Conservation (phyloP, 1,139 yeast species). For the Yamadazyma mexicana region DNA sequence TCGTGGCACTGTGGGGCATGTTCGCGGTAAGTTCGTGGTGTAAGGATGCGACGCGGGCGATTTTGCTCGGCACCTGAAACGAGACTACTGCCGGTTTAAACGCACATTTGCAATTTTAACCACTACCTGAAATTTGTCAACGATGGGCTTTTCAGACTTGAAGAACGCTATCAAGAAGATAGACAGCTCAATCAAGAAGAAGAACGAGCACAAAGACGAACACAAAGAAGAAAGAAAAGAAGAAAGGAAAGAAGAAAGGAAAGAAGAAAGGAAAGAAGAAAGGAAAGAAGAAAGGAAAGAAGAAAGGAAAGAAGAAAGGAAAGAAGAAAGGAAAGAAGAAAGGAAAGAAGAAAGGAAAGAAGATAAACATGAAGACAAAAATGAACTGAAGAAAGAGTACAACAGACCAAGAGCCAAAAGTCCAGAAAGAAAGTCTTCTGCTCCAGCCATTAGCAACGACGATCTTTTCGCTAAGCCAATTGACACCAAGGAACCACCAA, state of each 20-base stretch:
- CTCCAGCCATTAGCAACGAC: slow-evolving; percentile 6
- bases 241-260: too few species aligned
- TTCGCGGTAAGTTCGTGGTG: too few species aligned
- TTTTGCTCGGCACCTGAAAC: too few species aligned
- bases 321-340: not conserved
- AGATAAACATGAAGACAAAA: slow-evolving; percentile 1
- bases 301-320: slow-evolving; percentile 2
- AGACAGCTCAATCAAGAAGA: slow-evolving; percentile 10
- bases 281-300: too few species aligned
- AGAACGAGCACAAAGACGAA: slow-evolving; percentile 2
- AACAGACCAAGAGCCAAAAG: slow-evolving; percentile 9
- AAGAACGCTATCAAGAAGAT: slow-evolving; percentile 26
- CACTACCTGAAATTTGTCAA: not conserved
- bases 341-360: too few species aligned
- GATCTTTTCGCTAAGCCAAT: slow-evolving; percentile 26
- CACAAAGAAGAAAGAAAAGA: too few species aligned
- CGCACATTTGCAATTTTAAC: too few species aligned
- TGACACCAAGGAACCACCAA: slow-evolving; percentile 27
- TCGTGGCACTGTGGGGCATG: too few species aligned
- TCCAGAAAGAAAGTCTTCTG: slow-evolving; percentile 4
- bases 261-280: too few species aligned
- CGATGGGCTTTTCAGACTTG: slow-evolving; percentile 25
- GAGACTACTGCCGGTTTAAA: too few species aligned
- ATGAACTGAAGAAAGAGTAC: slow-evolving; percentile 2
- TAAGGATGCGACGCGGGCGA: too few species aligned